A percentile compares a stretch with the other conserved stretches of the same genome.
These are phyloP conservation scores for Clarireedia sp. DNA, from an alignment of 2,329 filamentous ascomycete species.

Conservation along the genomic window DNA sequence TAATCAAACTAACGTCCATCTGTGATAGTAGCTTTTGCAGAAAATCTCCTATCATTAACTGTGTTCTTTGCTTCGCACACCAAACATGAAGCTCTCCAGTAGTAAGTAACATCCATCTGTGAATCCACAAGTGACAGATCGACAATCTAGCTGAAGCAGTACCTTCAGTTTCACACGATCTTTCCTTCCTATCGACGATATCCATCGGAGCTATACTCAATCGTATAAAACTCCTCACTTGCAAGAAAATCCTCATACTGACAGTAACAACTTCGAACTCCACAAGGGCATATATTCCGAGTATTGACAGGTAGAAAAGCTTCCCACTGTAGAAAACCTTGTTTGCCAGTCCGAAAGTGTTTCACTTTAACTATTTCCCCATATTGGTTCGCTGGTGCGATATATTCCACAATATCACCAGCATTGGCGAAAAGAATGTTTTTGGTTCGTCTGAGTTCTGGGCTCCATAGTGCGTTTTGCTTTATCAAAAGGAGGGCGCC, in stretches of 20 bases:
- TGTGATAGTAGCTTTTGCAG: no score
- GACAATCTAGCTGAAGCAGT: no score
- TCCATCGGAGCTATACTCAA: no score
- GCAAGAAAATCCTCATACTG: conserved; percentile 2
- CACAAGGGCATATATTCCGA: neutral
- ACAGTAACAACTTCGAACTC: neutral
- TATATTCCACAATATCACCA: neutral
- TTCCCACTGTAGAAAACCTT: conserved; percentile 1
- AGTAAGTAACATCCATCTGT: no score
- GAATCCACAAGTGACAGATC: no score
- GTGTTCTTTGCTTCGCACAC: no score
- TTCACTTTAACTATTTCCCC: neutral
- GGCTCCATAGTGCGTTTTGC: neutral
- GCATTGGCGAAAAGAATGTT: neutral
- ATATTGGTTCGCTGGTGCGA: neutral
- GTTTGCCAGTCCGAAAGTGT: conserved; percentile 3
- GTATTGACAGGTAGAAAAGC: neutral
- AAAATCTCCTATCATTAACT: no score
- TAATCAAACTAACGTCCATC: no score
- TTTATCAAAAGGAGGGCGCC: neutral
- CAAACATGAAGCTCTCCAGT: no score
- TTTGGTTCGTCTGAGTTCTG: neutral
- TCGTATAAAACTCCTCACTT: neutral
- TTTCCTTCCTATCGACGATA: no score
- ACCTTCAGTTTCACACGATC: no score